phyloP scores from a whole-genome alignment of 2,329 filamentous ascomycete species.

The Hypocreales sp. region DNA sequence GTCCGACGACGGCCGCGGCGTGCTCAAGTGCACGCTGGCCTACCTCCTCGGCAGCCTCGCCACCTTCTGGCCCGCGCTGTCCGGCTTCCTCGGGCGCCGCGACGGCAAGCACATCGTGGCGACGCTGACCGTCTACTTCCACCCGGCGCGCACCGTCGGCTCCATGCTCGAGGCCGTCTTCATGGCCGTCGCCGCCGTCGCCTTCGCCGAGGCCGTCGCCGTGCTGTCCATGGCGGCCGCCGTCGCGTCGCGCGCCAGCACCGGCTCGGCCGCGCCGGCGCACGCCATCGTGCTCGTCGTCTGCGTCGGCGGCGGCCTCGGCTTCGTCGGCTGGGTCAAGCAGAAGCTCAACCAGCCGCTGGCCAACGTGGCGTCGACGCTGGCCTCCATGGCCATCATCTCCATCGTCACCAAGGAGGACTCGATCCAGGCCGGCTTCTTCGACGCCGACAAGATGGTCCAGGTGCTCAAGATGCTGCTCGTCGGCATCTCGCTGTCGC shows the following conservation, averaged over 20 bases:
- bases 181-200: constrained; percentile 61
- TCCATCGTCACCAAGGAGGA: constrained; percentile 85
- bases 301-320: constrained; percentile 75
- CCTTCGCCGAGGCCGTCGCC: constrained; percentile 54
- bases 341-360: constrained; percentile 63
- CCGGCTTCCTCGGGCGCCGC: constrained; percentile 60
- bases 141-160: constrained; percentile 71
- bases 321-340: constrained; percentile 79
- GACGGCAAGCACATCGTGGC: constrained; percentile 92
- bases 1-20: constrained; percentile 61
- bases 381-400: constrained; percentile 79
- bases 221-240: constrained; percentile 81
- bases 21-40: constrained; percentile 82
- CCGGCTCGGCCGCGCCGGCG: constrained; percentile 53
- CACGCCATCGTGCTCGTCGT: constrained; percentile 67
- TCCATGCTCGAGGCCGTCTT: constrained; percentile 80
- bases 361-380: constrained; percentile 71
- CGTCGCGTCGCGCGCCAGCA: constrained; percentile 55
- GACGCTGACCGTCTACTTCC: constrained; percentile 89
- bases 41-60: constrained; percentile 77
- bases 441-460: constrained; percentile 66
- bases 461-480: constrained; percentile 73
- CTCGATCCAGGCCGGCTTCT: constrained; percentile 65
- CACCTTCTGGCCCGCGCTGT: constrained; percentile 64
- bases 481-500: constrained; percentile 59